A percentile compares a stretch with the other conserved stretches of the same genome.
Evolutionary conservation across 768 basidiomycete genomes (phyloP).

Genomic region (Tricholoma sp.): DNA sequence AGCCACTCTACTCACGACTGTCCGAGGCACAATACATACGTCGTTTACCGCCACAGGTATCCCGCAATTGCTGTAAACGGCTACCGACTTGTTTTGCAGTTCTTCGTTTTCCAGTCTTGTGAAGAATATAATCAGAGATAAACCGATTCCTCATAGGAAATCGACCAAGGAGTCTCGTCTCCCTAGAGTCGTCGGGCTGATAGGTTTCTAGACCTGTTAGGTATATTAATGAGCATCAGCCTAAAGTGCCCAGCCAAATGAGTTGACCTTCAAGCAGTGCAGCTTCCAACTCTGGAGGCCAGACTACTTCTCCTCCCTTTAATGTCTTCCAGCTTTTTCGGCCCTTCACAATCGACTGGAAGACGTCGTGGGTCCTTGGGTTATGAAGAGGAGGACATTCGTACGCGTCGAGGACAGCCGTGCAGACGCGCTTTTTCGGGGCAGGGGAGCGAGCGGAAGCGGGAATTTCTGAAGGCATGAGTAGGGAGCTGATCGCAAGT

Average conservation of each 20-base stretch:
- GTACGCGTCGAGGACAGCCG: conserved; percentile 13
- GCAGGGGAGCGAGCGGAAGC: conserved; percentile 9
- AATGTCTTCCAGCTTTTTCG: conserved; percentile 76
- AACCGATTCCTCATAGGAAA: conserved; percentile 79
- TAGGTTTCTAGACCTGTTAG: conserved; percentile 63
- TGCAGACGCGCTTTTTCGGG: conserved; percentile 8
- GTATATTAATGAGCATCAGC: conserved; percentile 6
- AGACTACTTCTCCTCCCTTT: conserved; percentile 69
- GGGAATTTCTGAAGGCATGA: conserved; percentile 14
- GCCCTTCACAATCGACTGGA: conserved; percentile 60
- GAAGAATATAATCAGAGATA: conserved; percentile 72
- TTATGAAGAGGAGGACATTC: conserved; percentile 25
- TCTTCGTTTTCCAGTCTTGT: conserved; percentile 62
- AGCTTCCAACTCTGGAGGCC: conserved; percentile 77
- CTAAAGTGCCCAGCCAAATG: background rate
- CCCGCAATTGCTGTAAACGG: conserved; percentile 72
- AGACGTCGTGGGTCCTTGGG: conserved; percentile 48
- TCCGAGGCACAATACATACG: conserved; percentile 38
- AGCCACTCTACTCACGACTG: conserved; percentile 3
- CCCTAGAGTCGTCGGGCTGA: conserved; percentile 66
- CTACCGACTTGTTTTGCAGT: conserved; percentile 80
- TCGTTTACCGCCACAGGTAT: conserved; percentile 67
- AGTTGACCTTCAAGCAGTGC: conserved; percentile 65
- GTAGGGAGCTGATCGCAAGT: conserved; percentile 11
- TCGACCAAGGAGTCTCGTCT: conserved; percentile 67